Evolutionary conservation across 1,284 basidiomycete genomes (phyloP).

Genomic region (Leucoagaricus sp.): DNA sequence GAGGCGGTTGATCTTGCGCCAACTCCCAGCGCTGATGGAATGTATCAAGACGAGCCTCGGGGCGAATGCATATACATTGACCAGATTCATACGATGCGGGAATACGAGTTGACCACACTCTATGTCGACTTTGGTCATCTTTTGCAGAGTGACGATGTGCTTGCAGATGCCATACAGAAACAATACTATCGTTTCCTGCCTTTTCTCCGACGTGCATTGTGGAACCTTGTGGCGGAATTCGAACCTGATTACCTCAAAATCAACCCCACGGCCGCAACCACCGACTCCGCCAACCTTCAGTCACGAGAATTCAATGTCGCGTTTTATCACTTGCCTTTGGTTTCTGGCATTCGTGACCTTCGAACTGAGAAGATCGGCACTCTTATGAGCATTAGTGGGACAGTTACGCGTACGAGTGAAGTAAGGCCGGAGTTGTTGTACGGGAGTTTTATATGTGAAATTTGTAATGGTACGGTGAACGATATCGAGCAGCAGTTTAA

Average conservation of each 20-base stretch:
- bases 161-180: slow-evolving; percentile 89
- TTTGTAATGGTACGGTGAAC: slow-evolving; percentile 85
- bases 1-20: slow-evolving; percentile 74
- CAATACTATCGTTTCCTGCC: slow-evolving; percentile 98
- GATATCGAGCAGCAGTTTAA: slow-evolving; percentile 99
- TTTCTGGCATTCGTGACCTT: slow-evolving; percentile 94
- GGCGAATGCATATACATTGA: slow-evolving; percentile 83
- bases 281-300: slow-evolving; percentile 83
- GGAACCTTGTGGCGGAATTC: slow-evolving; percentile 86
- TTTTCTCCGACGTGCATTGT: slow-evolving; percentile 88
- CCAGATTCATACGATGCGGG: slow-evolving; percentile 91
- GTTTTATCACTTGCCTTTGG: slow-evolving; percentile 95
- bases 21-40: slow-evolving; percentile 74
- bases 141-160: slow-evolving; percentile 86
- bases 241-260: slow-evolving; percentile 94
- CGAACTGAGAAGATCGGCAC: slow-evolving; percentile 93
- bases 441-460: slow-evolving; percentile 92
- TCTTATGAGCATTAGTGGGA: slow-evolving; percentile 92
- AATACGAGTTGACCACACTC: slow-evolving; percentile 92
- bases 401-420: slow-evolving; percentile 97
- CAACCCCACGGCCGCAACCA: slow-evolving; percentile 78
- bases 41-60: slow-evolving; percentile 53
- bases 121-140: slow-evolving; percentile 96
- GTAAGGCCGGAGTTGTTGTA: slow-evolving; percentile 94
- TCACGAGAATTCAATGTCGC: slow-evolving; percentile 94